Evolutionary conservation across 352 stramenopile species (phyloP), one percentile per base, ranked within the genome.

Genomic region (Blastocystis sp.): DNA sequence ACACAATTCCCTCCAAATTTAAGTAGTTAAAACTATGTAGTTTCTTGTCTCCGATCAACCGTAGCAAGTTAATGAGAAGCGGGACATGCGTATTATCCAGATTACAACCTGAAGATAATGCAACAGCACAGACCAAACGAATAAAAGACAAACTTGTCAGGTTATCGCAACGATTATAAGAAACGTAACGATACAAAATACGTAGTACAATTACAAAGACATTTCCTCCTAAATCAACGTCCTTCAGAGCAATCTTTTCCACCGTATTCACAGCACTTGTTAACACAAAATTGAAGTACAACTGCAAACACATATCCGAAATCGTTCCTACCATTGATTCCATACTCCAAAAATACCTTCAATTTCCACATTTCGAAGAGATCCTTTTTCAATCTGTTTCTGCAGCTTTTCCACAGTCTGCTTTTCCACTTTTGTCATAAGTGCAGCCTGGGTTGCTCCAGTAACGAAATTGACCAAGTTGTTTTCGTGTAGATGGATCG

Each of bases 401-500:
- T 85, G 50, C 5, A 85, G 26, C 3, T 41, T 8, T 18, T 66
- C 43, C 53, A 85, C 41, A 6, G 47, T 26, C 18, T 34, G 16
- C 5, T 53, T 50, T 24, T 85, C 73, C 39, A 6, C 43, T 37
- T 68, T 34, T 7, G 53, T n/a, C 73, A 85, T 66, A 16, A 66
- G 47, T 1, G 53, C n/a, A 30, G 63, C 30, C 41, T 85, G 73
- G n/a, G 73, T 85, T 18, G 59, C 73, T 18, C 43, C 43, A n/a
- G 63, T 85, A 18, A 85, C 73, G 34, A 85, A 26, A 43, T 85
- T 66, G 11, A 85, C 30, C 8, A 26, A 18, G 26, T 85, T 85
- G 47, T 68, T 85, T 55, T 85, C 73, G 56, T 85, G 73, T 11
- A 85, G 50, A 37, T 53, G 59, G 6, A 85, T 53, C 26, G 59